Evolutionary conservation across 306 rosid genomes (phyloP).

Genomic region (Sesbania bispinosa): DNA sequence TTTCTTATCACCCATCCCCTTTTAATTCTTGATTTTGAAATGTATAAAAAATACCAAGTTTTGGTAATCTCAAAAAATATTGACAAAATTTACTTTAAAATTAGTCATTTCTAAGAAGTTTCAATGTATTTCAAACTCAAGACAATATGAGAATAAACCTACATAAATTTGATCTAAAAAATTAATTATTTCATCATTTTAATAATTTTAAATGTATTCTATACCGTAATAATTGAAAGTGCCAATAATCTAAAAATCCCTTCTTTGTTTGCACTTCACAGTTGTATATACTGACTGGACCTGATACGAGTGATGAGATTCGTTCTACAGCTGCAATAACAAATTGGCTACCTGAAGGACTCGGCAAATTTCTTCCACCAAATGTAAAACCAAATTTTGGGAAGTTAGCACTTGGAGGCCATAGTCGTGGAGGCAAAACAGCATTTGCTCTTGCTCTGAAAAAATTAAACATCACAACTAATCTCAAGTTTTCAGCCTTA

Average conservation of each 20-base stretch:
- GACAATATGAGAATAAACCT: too few relatives aligned
- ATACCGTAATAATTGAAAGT: too few relatives aligned
- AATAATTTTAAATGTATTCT: too few relatives aligned
- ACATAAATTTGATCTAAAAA: too few relatives aligned
- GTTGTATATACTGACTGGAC: conserved; percentile 63
- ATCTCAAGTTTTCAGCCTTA: conserved; percentile 60
- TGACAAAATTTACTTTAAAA: too few relatives aligned
- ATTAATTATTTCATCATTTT: neutral
- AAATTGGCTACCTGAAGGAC: conserved; percentile 68
- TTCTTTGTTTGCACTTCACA: conserved; percentile 29
- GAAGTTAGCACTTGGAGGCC: conserved; percentile 70
- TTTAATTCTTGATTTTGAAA: too few relatives aligned
- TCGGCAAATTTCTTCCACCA: conserved; percentile 46
- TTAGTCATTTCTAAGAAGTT: too few relatives aligned
- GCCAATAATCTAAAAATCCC: neutral
- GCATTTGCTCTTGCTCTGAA: conserved; percentile 69
- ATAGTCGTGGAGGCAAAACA: conserved; percentile 86
- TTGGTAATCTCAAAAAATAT: too few relatives aligned
- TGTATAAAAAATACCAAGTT: too few relatives aligned
- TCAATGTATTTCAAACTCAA: too few relatives aligned
- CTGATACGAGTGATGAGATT: conserved; percentile 61
- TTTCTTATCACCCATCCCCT: too few relatives aligned
- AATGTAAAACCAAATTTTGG: conserved; percentile 44
- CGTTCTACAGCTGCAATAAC: conserved; percentile 53
- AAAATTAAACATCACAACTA: conserved; percentile 32